phyloP scores from a whole-genome alignment of 108 stramenopile species.

The Parietichytrium sp. region DNA sequence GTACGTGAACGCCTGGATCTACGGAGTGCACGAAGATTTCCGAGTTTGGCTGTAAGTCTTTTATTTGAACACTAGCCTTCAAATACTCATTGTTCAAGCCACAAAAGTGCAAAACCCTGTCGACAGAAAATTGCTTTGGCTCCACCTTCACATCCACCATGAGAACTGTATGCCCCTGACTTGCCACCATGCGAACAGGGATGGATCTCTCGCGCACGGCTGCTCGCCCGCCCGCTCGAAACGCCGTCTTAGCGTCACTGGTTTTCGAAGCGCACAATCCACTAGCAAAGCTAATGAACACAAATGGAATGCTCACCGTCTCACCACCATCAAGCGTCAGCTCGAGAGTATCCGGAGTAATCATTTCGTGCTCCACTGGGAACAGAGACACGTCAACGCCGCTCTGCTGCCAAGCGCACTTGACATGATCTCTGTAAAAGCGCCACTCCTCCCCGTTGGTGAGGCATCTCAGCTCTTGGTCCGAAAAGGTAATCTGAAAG shows the following conservation, averaged over 20 bases:
- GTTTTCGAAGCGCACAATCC: not conserved
- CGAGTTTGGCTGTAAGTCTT: not conserved
- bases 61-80: constrained; percentile 47
- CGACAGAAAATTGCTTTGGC: constrained; percentile 48
- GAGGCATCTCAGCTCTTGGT: constrained; percentile 58
- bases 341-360: constrained; percentile 40
- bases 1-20: constrained; percentile 47
- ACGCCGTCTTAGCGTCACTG: not conserved
- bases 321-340: constrained; percentile 58
- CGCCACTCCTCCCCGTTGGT: constrained; percentile 52
- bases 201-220: constrained; percentile 21
- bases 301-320: constrained; percentile 58
- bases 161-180: constrained; percentile 55
- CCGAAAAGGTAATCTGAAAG: constrained; percentile 58
- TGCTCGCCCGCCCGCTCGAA: not conserved
- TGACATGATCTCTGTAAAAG: constrained; percentile 17
- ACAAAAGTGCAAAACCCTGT: constrained; percentile 58
- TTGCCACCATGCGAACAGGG: not conserved
- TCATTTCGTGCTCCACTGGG: constrained; percentile 62
- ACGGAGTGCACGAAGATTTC: constrained; percentile 63
- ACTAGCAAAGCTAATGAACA: constrained; percentile 44
- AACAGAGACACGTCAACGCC: no score
- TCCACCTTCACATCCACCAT: constrained; percentile 50
- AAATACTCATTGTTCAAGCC: constrained; percentile 58
- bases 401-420: constrained; percentile 43